Base-by-base conservation (phyloP, 306 rosid species). In the Dalbergia oliveri region DNA sequence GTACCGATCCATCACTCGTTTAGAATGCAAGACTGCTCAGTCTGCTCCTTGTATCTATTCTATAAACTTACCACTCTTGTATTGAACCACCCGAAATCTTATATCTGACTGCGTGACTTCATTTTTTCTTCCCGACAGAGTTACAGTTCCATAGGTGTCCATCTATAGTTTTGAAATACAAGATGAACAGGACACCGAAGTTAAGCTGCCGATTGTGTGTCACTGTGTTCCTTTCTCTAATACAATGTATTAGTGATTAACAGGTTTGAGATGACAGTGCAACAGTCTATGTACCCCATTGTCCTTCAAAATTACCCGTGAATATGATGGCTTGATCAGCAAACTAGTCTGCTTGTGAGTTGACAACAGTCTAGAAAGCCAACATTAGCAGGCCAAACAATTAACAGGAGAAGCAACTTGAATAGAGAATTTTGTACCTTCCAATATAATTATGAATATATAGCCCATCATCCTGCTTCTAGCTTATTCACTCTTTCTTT, bases 381-480 rank as follows among this genome's bases (percentile, higher is more conserved):
- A 3, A 31, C 43, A 26, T 75, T 14, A 26, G 47, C 13, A 61
- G 77, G 53, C 35, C 41, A 73, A 57, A 37, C 57, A 58, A 47
- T 47, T 63, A 53, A 53, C 13, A 72, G 71, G 39, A 19, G 21
- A 69, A 64, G 57, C 18, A 11, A 21, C 54, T 79, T 79, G 43
- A 41, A 41, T 9, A 13, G 31, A 66, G 69, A 62, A 67, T 79
- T 66, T 47, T 47, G 13, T 73, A 50, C 21, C 59, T 31, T 77
- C 8, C 64, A 56, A 62, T 69, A 62, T 61, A n/a, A 50, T 76
- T 50, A 50, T 76, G 73, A 69, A 56, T 68, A 49, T 50, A 15
- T 21, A 69, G 18, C 33, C 59, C 33, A 14, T 43, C 31, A 9
- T 34, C 10, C 64, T n/a, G 13, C 58, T 74, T 66, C 13, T 35